These are phyloP conservation scores for Penicillium sp. DNA, from an alignment of 2,329 filamentous ascomycete genomes.

Conservation along the genomic window DNA sequence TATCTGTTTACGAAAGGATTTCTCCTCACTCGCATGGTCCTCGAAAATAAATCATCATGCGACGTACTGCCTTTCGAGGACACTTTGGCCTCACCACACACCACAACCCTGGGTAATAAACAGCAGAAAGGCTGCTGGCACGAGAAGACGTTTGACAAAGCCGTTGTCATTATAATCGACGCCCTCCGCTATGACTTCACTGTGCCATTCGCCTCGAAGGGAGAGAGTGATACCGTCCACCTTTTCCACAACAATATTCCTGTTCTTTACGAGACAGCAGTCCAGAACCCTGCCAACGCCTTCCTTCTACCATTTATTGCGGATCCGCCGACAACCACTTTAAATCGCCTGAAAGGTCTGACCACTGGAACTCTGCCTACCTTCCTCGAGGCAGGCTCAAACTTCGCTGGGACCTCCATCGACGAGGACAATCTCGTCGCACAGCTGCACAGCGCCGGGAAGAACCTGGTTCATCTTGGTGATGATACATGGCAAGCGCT, in stretches of 20 bases:
- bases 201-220: conserved; percentile 64
- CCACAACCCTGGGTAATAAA: conserved; percentile 20
- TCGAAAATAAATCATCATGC: conserved; percentile 74
- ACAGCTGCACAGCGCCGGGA: conserved; percentile 63
- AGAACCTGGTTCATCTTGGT: conserved; percentile 88
- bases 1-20: conserved; percentile 95
- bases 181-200: conserved; percentile 97
- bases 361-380: conserved; percentile 94
- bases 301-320: conserved; percentile 94
- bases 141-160: conserved; percentile 87
- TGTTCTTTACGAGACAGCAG: conserved; percentile 78
- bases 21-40: conserved; percentile 78
- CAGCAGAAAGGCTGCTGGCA: conserved; percentile 82
- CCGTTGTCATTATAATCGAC: conserved; percentile 86
- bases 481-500: conserved; percentile 96
- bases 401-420: conserved; percentile 91
- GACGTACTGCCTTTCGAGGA: conserved; percentile 63
- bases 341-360: conserved; percentile 88
- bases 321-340: conserved; percentile 88
- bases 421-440: conserved; percentile 81
- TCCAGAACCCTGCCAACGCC: conserved; percentile 72
- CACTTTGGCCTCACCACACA: conserved; percentile 21
- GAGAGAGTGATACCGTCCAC: conserved; percentile 49
- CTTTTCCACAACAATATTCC: conserved; percentile 87
- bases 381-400: conserved; percentile 90